Evolutionary conservation across 768 basidiomycete genomes (phyloP).

Genomic region (Xerocomus brunneocitrinus): DNA sequence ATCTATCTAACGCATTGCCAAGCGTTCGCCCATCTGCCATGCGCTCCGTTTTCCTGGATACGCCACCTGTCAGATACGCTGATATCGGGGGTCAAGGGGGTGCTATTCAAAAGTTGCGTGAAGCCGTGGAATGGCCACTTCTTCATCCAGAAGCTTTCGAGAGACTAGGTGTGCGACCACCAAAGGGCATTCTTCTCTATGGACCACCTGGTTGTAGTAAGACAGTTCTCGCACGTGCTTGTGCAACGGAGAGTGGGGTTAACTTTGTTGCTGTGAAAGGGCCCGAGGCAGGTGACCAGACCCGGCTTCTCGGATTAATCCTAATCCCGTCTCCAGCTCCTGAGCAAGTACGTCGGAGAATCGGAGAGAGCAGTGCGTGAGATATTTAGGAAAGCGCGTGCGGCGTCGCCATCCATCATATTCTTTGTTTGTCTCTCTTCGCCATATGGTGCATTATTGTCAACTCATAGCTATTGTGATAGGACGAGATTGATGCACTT

Average conservation of each 20-base stretch:
- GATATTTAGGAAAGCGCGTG: conserved; percentile 91
- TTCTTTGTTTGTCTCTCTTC: conserved; percentile 70
- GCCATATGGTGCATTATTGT: neutral
- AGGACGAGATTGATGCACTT: conserved; percentile 98
- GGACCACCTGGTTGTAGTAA: conserved; percentile 98
- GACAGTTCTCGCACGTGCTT: conserved; percentile 86
- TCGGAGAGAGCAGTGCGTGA: conserved; percentile 94
- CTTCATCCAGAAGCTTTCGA: conserved; percentile 82
- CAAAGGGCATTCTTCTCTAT: conserved; percentile 87
- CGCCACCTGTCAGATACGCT: conserved; percentile 73
- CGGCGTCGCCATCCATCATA: conserved; percentile 90
- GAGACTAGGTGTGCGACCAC: conserved; percentile 82
- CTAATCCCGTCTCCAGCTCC: conserved; percentile 48
- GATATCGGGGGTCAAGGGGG: conserved; percentile 86
- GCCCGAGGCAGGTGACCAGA: conserved; percentile 66
- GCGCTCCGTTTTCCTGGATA: conserved; percentile 88
- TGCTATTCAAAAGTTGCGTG: conserved; percentile 81
- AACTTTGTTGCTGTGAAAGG: conserved; percentile 98
- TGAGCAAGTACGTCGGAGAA: conserved; percentile 97
- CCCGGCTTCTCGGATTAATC: neutral
- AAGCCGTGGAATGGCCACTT: conserved; percentile 95
- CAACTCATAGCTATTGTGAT: conserved; percentile 1
- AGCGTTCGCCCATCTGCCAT: conserved; percentile 88
- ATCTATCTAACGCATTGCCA: conserved; percentile 70
- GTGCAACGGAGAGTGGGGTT: conserved; percentile 89